phyloP scores from a whole-genome alignment of 805 yeast genomes.

The Tetrapisispora phaffii region DNA sequence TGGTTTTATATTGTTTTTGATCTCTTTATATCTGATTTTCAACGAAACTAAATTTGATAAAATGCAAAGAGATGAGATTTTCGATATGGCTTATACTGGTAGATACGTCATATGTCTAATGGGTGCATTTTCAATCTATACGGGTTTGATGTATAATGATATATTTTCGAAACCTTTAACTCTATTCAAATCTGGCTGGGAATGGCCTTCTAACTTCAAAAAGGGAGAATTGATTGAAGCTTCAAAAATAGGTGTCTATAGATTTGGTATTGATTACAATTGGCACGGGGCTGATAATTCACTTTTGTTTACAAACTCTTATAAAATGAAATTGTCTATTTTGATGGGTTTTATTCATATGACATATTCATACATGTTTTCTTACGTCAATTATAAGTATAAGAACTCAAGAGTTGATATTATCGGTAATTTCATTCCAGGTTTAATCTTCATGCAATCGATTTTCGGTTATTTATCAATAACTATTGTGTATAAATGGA shows the following conservation, averaged over 20 bases:
- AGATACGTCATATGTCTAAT: constrained; percentile 81
- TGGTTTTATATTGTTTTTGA: constrained; percentile 71
- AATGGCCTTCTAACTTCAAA: constrained; percentile 71
- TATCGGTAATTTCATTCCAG: constrained; percentile 89
- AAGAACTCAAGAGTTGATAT: constrained; percentile 70
- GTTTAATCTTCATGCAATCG: constrained; percentile 88
- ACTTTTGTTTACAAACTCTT: constrained; percentile 83
- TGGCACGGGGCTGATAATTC: constrained; percentile 98
- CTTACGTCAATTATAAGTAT: constrained; percentile 66
- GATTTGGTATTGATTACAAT: constrained; percentile 81
- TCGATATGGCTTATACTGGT: constrained; percentile 93
- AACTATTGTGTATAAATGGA: constrained; percentile 88
- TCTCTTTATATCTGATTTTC: constrained; percentile 59
- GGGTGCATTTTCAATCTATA: constrained; percentile 94
- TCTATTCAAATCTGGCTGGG: constrained; percentile 83
- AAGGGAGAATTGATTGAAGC: constrained; percentile 66
- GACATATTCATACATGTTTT: constrained; percentile 81
- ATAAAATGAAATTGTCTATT: constrained; percentile 93
- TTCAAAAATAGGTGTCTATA: constrained; percentile 55
- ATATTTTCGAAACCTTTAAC: constrained; percentile 86
- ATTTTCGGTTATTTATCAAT: constrained; percentile 87
- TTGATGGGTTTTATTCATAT: constrained; percentile 91
- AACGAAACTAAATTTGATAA: constrained; percentile 63
- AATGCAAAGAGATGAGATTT: constrained; percentile 79
- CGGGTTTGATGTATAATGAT: constrained; percentile 91